Conservation (phyloP, 2,329 filamentous ascomycete species). For the Berkeleyomyces basicola region DNA sequence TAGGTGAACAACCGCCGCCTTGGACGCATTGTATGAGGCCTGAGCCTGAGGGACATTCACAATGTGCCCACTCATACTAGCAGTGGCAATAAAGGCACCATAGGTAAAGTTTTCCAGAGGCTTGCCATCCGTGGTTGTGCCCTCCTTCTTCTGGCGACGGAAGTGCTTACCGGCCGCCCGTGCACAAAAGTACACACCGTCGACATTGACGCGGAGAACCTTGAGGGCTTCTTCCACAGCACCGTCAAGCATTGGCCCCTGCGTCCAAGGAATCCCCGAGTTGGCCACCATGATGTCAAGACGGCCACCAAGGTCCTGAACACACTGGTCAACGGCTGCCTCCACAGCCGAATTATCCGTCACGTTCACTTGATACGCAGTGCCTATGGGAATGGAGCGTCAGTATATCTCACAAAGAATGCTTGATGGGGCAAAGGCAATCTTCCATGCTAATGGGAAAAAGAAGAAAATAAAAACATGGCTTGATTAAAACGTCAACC, state of each 20-base stretch:
- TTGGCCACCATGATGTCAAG: conserved; percentile 42
- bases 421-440: too few species aligned
- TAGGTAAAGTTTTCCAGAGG: conserved; percentile 41
- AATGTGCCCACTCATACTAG: conserved; percentile 63
- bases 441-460: too few species aligned
- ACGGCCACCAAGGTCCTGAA: conserved; percentile 17
- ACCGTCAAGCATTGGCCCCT: conserved; percentile 51
- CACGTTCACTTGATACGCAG: conserved; percentile 43
- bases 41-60: conserved; percentile 64
- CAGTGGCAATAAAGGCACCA: conserved; percentile 62
- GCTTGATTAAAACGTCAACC: conserved; percentile 18
- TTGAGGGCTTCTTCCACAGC: conserved; percentile 45
- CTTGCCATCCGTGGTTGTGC: conserved; percentile 44
- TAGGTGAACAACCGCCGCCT: conserved; percentile 44
- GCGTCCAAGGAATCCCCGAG: conserved; percentile 47
- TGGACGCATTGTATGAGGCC: conserved; percentile 56
- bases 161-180: conserved; percentile 53
- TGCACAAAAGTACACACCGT: conserved; percentile 65
- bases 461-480: not conserved
- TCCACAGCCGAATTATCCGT: conserved; percentile 29
- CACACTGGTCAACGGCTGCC: conserved; percentile 39
- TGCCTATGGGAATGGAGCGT: conserved; percentile 27
- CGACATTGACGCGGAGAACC: conserved; percentile 55
- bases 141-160: conserved; percentile 51
- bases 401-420: not conserved